Conservation (phyloP, 1,139 yeast species). For the Geotrichum citri-aurantii region DNA sequence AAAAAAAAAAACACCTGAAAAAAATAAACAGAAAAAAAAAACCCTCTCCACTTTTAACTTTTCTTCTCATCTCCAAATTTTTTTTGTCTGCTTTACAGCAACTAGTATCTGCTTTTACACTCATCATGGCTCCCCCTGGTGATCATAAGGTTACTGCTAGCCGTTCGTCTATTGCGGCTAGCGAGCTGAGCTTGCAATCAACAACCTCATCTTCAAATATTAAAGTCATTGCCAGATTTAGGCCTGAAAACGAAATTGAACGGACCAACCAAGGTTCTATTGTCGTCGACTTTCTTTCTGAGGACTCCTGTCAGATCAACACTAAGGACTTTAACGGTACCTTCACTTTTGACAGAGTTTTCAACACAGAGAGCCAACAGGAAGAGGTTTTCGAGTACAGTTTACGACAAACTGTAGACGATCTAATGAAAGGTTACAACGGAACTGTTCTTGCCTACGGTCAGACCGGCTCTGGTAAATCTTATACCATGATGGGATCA, state of each 20-base stretch:
- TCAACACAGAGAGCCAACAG: slow-evolving; percentile 49
- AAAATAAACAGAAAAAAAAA: neutral
- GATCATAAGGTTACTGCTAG: slow-evolving; percentile 15
- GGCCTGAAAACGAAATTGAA: slow-evolving; percentile 39
- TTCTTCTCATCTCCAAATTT: neutral
- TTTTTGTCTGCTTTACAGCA: neutral
- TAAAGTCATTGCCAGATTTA: slow-evolving; percentile 60
- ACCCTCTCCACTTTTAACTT: neutral
- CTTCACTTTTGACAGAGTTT: slow-evolving; percentile 66
- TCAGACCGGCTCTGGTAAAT: slow-evolving; percentile 84
- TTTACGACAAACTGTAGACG: slow-evolving; percentile 55
- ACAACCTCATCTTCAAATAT: slow-evolving; percentile 31
- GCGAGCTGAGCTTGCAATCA: slow-evolving; percentile 2
- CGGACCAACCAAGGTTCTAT: neutral
- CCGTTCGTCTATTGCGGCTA: slow-evolving; percentile 8
- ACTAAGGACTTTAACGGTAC: slow-evolving; percentile 39
- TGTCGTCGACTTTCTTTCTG: slow-evolving; percentile 49
- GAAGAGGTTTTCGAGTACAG: slow-evolving; percentile 57
- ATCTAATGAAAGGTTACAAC: slow-evolving; percentile 71
- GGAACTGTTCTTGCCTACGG: slow-evolving; percentile 86
- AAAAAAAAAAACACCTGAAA: slow-evolving; percentile 3
- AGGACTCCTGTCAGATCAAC: slow-evolving; percentile 30
- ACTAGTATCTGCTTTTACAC: neutral
- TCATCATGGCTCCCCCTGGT: slow-evolving; percentile 6
- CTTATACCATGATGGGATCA: slow-evolving; percentile 80